Conservation (phyloP, 2,329 filamentous ascomycete genomes). For the Anthostomella pinea region DNA sequence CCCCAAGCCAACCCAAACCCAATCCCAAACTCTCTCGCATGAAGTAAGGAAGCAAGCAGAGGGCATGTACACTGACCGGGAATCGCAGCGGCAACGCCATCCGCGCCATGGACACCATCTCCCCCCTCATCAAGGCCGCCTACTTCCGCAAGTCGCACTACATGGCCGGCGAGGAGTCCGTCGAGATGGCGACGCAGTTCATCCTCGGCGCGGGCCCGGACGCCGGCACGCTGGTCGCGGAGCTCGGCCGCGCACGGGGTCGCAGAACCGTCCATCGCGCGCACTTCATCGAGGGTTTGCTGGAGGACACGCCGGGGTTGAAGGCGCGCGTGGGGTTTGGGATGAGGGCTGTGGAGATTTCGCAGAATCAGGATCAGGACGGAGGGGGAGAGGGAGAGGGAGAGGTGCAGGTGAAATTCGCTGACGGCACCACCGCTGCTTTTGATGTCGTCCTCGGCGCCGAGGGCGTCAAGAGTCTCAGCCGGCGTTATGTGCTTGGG, state of each 20-base stretch:
- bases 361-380: background rate
- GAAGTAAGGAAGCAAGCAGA: no score
- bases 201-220: conserved; percentile 9
- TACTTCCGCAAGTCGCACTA: conserved; percentile 17
- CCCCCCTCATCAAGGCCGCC: conserved; percentile 10
- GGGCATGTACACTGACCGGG: no score
- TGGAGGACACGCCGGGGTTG: conserved; percentile 11
- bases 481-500: conserved; percentile 5
- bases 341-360: background rate
- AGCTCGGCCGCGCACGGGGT: conserved; percentile 14
- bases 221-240: conserved; percentile 12
- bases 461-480: conserved; percentile 8
- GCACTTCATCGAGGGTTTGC: conserved; percentile 13
- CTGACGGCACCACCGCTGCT: conserved; percentile 1
- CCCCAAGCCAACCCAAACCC: no score
- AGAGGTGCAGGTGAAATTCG: conserved; percentile 1
- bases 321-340: conserved; percentile 4
- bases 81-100: conserved; percentile 18
- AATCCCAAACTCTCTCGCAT: no score
- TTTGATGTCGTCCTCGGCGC: conserved; percentile 10
- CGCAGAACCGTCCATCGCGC: conserved; percentile 14
- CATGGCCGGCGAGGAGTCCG: conserved; percentile 15
- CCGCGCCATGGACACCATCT: conserved; percentile 14
- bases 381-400: background rate
- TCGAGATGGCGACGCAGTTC: conserved; percentile 18